A percentile compares a stretch with the other conserved stretches of the same genome.
Evolutionary conservation across 1,284 basidiomycete genomes (phyloP).

Genomic region (Amylostereum areolatum): DNA sequence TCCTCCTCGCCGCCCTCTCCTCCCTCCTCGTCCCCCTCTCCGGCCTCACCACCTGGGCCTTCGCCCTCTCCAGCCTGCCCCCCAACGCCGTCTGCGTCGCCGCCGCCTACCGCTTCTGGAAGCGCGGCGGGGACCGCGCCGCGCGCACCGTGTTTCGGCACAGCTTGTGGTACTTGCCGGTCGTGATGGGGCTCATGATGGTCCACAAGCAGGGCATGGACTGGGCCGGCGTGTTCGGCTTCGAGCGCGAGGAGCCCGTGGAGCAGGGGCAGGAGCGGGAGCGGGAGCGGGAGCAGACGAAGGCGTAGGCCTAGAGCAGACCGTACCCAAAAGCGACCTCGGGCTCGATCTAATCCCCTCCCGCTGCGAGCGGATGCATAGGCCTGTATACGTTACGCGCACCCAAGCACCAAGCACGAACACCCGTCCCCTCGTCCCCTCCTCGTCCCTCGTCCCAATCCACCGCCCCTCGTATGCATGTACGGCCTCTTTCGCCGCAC

Average conservation of each 20-base stretch:
- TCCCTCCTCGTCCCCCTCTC: conserved; percentile 79
- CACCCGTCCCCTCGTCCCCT: too few species aligned
- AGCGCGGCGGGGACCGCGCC: conserved; percentile 66
- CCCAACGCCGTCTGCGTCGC: conserved; percentile 73
- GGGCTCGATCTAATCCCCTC: too few species aligned
- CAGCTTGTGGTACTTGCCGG: conserved; percentile 89
- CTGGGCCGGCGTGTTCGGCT: conserved; percentile 54
- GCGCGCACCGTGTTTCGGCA: conserved; percentile 81
- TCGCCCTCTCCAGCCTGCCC: conserved; percentile 72
- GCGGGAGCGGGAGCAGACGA: too few species aligned
- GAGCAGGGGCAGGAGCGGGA: conserved; percentile 9
- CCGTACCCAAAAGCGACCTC: too few species aligned
- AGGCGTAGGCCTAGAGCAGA: too few species aligned
- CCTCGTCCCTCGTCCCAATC: too few species aligned
- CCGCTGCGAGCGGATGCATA: too few species aligned
- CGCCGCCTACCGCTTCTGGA: conserved; percentile 77
- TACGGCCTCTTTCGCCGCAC: too few species aligned
- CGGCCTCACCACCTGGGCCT: conserved; percentile 84
- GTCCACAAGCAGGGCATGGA: conserved; percentile 81
- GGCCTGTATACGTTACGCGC: too few species aligned
- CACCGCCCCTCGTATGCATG: too few species aligned
- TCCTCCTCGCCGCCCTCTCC: conserved; percentile 77
- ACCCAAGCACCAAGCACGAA: too few species aligned
- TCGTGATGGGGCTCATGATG: conserved; percentile 91
- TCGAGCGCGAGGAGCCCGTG: conserved; percentile 9